Evolutionary conservation across 179 eudicot genomes (phyloP), one percentile per base, ranked within the genome.

Genomic region (Beta corolliflora): DNA sequence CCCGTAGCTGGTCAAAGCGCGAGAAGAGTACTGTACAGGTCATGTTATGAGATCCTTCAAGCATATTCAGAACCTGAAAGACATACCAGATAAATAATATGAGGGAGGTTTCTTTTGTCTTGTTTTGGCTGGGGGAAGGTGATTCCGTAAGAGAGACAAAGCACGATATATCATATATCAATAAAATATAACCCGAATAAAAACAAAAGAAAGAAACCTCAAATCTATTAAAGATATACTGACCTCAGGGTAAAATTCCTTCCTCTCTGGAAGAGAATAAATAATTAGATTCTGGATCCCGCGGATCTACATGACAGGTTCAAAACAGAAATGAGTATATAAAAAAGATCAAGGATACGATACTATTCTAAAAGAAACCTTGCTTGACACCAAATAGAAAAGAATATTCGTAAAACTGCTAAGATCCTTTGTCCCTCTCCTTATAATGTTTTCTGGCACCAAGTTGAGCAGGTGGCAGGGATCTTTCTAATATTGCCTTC

Each of bases 171-270:
- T n/a, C n/a, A 2, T 36, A 64, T 13, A 65, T 56, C 19, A 46
- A 9, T 18, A 72, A 65, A 71, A 60, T 29, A 68, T 46, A n/a
- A 45, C 54, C 41, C 10, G n/a, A 13, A 8, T 13, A 63, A 13
- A 80, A 72, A 60, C 11, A 48, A 66, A 25, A 44, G 68, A 25
- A 12, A 56, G 10, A 3, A 9, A 18, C 9, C 54, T 11, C 44
- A 59, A 53, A 53, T 54, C 36, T n/a, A 50, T 7, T 7, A 21
- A 71, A 82, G 70, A 15, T 12, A 29, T n/a, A 77, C 85, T 86
- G 75, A 94, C 98, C 96, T 96, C 99, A 65, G 97, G 99, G 88
- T 96, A 96, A 82, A 96, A 92, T 77, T 94, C 99, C 84, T 91
- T 96, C 82, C 97, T 89, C 87, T 94, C 97, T 5, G 99, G 98